Conservation (phyloP, 495 filamentous ascomycete genomes). For the Hypoxylon cercidicola region DNA sequence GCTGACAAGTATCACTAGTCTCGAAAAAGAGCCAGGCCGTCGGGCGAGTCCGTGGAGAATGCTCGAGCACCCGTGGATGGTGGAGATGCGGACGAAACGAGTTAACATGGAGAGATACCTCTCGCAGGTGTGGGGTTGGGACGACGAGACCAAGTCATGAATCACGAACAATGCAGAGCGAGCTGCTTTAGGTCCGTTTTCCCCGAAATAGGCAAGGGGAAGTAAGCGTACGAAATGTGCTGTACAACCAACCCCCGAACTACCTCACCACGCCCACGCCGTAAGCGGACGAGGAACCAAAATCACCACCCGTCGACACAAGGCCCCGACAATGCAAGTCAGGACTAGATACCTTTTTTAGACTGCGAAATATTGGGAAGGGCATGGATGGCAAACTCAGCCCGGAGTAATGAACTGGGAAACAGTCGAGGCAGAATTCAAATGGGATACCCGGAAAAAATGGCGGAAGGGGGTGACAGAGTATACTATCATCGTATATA, state of each 20-base stretch:
- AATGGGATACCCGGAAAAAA: constrained; percentile 36
- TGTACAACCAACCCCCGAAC: background rate
- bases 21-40: constrained; percentile 90
- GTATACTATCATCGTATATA: constrained; percentile 26
- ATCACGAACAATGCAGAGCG: constrained; percentile 9
- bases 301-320: background rate
- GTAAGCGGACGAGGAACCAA: background rate
- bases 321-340: background rate
- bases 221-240: background rate
- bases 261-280: background rate
- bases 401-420: constrained; percentile 3
- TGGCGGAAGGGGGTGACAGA: constrained; percentile 11
- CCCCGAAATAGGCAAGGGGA: background rate
- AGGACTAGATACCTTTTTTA: constrained; percentile 12
- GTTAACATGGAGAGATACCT: constrained; percentile 97
- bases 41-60: constrained; percentile 97
- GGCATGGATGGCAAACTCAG: background rate
- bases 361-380: constrained; percentile 10
- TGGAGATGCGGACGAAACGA: constrained; percentile 92
- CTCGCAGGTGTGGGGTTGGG: constrained; percentile 95
- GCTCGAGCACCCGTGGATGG: constrained; percentile 99
- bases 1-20: constrained; percentile 60
- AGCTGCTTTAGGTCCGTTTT: background rate
- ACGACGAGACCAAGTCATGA: constrained; percentile 53
- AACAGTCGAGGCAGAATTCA: constrained; percentile 15